These are phyloP conservation scores for Cyclocybe aegerita DNA, from an alignment of 768 basidiomycete species.

Conservation along the genomic window DNA sequence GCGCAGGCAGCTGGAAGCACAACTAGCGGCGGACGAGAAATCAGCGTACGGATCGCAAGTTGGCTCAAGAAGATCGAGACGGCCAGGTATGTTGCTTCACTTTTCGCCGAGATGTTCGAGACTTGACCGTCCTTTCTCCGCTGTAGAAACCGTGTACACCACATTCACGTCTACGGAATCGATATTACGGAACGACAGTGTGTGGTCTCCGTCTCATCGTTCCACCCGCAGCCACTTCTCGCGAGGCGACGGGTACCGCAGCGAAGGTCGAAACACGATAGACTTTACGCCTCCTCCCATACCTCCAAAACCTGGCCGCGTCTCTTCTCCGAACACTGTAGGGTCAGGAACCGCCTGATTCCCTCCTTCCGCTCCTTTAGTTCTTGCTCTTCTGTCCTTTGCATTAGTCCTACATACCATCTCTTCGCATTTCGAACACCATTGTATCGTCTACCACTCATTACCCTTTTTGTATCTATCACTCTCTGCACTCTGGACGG, in stretches of 20 bases:
- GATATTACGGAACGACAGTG: constrained; percentile 28
- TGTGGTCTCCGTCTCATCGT: constrained; percentile 21
- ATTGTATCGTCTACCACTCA: too few relatives aligned
- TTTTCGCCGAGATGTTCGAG: not conserved
- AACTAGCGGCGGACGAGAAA: not conserved
- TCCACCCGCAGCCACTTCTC: constrained; percentile 18
- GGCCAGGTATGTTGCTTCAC: constrained; percentile 18
- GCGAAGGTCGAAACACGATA: constrained; percentile 16
- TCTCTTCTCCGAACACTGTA: too few relatives aligned
- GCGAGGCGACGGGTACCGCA: constrained; percentile 23
- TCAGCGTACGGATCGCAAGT: not conserved
- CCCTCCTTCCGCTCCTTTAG: not conserved
- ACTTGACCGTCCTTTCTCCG: not conserved
- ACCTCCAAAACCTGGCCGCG: constrained; percentile 20
- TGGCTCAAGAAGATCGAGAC: constrained; percentile 7
- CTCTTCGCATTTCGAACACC: too few relatives aligned
- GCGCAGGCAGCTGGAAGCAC: constrained; percentile 2
- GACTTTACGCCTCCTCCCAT: constrained; percentile 19
- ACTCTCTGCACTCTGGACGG: too few relatives aligned
- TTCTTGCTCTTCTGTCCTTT: not conserved
- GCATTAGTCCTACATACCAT: too few relatives aligned
- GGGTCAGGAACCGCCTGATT: too few relatives aligned
- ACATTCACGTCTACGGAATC: constrained; percentile 36
- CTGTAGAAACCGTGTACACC: constrained; percentile 31
- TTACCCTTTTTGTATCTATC: too few relatives aligned